These are phyloP conservation scores for Scutellaria galericulata DNA, from an alignment of 257 asterid species.

Conservation along the genomic window DNA sequence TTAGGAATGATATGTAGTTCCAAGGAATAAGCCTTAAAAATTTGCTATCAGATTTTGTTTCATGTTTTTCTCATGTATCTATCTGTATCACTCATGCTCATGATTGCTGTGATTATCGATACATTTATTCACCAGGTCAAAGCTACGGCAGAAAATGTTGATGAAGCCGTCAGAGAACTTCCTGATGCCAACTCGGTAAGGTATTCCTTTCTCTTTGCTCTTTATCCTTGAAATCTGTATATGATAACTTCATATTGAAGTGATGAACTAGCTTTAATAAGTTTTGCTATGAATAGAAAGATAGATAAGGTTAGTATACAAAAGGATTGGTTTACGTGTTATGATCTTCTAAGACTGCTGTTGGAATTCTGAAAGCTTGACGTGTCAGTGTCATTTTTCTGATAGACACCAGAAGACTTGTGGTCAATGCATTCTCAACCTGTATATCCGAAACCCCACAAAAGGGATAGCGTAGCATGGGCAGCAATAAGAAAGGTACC, in stretches of 20 bases:
- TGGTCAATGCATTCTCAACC: conserved; percentile 91
- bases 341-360: conserved; percentile 31
- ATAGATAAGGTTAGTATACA: conserved; percentile 14
- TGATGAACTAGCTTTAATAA: conserved; percentile 9
- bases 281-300: conserved; percentile 7
- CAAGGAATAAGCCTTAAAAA: neutral
- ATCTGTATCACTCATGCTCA: conserved; percentile 19
- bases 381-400: conserved; percentile 33
- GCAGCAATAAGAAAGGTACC: conserved; percentile 80
- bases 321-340: conserved; percentile 8
- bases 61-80: neutral
- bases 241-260: conserved; percentile 26
- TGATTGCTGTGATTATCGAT: conserved; percentile 10
- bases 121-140: conserved; percentile 65
- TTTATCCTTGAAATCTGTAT: conserved; percentile 37
- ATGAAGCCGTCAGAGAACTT: conserved; percentile 97
- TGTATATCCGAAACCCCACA: conserved; percentile 87
- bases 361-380: conserved; percentile 22
- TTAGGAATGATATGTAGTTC: neutral
- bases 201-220: conserved; percentile 69
- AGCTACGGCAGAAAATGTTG: conserved; percentile 95
- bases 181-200: conserved; percentile 99
- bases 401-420: conserved; percentile 76
- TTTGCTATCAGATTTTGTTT: neutral
- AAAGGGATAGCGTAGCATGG: conserved; percentile 68